Percentiles rank a stretch among this genome's conserved stretches.
Conservation (phyloP, 1,139 yeast genomes). For the Lipomyces yarrowii region DNA sequence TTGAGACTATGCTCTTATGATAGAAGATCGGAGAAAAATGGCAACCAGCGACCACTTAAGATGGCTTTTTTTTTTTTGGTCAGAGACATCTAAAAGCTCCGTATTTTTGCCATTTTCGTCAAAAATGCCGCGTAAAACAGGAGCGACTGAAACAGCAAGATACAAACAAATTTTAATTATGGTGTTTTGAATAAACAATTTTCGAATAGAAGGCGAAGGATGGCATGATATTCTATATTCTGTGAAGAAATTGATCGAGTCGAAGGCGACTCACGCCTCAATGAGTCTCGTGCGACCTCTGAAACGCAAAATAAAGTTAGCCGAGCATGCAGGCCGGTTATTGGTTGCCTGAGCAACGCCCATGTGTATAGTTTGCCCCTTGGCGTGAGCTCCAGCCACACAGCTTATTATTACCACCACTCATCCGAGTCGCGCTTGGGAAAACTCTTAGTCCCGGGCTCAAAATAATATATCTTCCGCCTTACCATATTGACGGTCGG, state of each 20-base stretch:
- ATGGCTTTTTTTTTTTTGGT: neutral
- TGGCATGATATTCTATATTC: no score
- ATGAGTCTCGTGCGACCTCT: no score
- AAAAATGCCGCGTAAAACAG: neutral
- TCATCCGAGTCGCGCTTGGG: neutral
- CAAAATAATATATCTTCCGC: neutral
- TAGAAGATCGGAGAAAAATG: neutral
- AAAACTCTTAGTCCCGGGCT: neutral
- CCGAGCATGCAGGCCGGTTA: neutral
- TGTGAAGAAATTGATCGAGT: no score
- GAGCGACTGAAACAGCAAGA: neutral
- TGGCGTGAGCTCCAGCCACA: neutral
- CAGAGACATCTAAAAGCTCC: neutral
- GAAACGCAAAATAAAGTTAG: no score
- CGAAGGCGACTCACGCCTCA: neutral
- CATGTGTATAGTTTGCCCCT: neutral
- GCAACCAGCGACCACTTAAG: neutral
- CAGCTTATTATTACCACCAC: neutral
- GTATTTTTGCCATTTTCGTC: neutral
- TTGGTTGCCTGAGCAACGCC: neutral
- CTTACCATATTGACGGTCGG: neutral
- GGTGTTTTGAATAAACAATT: neutral
- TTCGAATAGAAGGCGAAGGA: no score
- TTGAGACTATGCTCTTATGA: neutral
- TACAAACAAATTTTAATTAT: no score